A percentile compares a stretch with the other conserved stretches of the same genome.
These are phyloP conservation scores for Sporothrix sp. DNA, from an alignment of 2,329 filamentous ascomycete species.

Conservation along the genomic window DNA sequence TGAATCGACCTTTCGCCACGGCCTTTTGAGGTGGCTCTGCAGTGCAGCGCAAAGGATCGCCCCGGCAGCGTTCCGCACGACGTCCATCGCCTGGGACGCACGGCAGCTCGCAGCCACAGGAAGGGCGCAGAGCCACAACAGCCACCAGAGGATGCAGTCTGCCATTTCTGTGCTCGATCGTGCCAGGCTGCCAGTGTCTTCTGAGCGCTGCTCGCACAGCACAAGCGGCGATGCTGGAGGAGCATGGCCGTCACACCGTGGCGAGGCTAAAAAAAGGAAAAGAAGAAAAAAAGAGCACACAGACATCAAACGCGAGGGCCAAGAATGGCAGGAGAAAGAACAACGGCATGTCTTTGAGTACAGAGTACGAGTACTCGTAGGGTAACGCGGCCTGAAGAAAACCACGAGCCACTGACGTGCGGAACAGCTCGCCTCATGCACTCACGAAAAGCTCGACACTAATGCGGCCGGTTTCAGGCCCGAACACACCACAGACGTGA, in stretches of 20 bases:
- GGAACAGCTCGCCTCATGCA: too few relatives aligned
- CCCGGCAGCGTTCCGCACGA: too few relatives aligned
- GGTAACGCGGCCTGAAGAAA: too few relatives aligned
- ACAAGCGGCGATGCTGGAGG: constrained; percentile 1
- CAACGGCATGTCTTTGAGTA: neutral
- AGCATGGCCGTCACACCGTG: too few relatives aligned
- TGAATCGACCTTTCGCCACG: too few relatives aligned
- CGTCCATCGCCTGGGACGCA: too few relatives aligned
- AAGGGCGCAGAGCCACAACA: too few relatives aligned
- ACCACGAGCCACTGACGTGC: neutral
- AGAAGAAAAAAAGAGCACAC: neutral
- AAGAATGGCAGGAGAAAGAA: neutral
- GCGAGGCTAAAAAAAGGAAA: constrained; percentile 5
- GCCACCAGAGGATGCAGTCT: too few relatives aligned
- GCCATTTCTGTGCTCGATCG: too few relatives aligned
- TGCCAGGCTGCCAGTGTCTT: neutral
- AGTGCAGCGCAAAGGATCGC: too few relatives aligned
- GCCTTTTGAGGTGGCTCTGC: too few relatives aligned
- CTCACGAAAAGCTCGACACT: neutral
- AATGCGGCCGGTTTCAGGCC: constrained; percentile 14
- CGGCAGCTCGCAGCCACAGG: too few relatives aligned
- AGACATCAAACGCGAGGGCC: neutral
- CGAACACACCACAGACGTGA: neutral
- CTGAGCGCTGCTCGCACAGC: neutral
- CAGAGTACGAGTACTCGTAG: neutral